Evolutionary conservation across 2,329 filamentous ascomycete species (phyloP).

Genomic region (Fusarium cicatricum): DNA sequence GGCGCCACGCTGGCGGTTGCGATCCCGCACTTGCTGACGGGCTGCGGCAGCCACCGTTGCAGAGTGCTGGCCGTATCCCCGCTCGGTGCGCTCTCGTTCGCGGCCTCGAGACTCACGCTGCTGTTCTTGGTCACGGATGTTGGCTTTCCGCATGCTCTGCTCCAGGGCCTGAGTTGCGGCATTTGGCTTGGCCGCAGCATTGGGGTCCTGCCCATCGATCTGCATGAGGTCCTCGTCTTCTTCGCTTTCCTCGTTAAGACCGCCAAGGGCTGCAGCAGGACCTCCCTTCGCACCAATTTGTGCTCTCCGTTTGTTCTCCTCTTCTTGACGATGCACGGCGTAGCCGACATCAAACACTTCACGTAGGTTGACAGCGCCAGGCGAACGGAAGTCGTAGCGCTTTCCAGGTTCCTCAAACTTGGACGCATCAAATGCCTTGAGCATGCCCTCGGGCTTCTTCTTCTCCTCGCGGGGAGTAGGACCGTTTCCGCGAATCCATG

Average conservation of each 20-base stretch:
- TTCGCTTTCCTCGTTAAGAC: slow-evolving; percentile 74
- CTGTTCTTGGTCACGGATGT: slow-evolving; percentile 64
- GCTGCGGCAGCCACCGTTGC: slow-evolving; percentile 84
- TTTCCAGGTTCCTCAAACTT: slow-evolving; percentile 67
- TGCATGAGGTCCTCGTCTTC: slow-evolving; percentile 61
- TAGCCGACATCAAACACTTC: slow-evolving; percentile 99
- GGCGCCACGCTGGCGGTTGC: slow-evolving; percentile 75
- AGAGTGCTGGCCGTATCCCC: slow-evolving; percentile 90
- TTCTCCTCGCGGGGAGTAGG: slow-evolving; percentile 67
- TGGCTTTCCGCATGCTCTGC: slow-evolving; percentile 85
- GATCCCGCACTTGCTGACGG: slow-evolving; percentile 76
- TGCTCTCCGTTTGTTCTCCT: slow-evolving; percentile 91
- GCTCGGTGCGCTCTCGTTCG: slow-evolving; percentile 53
- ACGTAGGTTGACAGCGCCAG: slow-evolving; percentile 91
- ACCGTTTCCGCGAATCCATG: slow-evolving; percentile 81
- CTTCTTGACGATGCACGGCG: slow-evolving; percentile 94
- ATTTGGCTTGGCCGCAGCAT: slow-evolving; percentile 54
- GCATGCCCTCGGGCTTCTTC: slow-evolving; percentile 54
- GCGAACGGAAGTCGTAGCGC: slow-evolving; percentile 91
- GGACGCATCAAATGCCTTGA: slow-evolving; percentile 65
- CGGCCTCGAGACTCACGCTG: slow-evolving; percentile 44
- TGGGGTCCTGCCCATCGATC: slow-evolving; percentile 66
- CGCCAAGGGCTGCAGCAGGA: slow-evolving; percentile 63
- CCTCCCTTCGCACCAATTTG: slow-evolving; percentile 78
- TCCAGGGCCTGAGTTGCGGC: slow-evolving; percentile 74